Evolutionary conservation across 176 grass and related monocot genomes (phyloP), one percentile per base, ranked within the genome.

Genomic region (Ensete glaucum): DNA sequence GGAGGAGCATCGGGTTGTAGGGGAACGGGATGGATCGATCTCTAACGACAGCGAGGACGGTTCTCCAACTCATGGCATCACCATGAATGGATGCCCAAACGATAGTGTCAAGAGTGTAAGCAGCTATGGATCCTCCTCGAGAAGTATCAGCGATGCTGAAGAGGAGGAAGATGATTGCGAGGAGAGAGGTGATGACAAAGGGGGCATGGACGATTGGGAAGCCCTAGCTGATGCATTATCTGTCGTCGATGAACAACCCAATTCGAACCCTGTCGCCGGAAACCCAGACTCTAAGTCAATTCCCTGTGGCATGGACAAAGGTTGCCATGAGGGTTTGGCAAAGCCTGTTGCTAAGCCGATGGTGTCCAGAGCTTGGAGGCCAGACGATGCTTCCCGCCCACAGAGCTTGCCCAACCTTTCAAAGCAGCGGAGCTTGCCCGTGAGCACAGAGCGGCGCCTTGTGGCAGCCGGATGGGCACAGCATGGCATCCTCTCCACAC

Each of bases 181-280:
- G 22, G 86, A 89, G 52, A 71, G 73, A 19, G 90, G 66, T 13
- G 84, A 88, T 64, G 93, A 97, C 10, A 83, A 85, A 1, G 93
- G 78, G 43, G 90, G 88, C 13, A 74, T 93, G 74, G 95, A 99
- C 60, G 90, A 99, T 85, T 99, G 95, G 95, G 95, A 99, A 73
- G 85, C 91, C 6, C 86, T 91, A 13, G 95, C 95, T 0, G 95
- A 99, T 78, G 90, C 86, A 9, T 82, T 99, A 10, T 76, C 83
- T 13, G 72, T 64, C 0, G 82, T 73, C 54, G 48, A 83, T 58
- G 74, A 82, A 70, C 73, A 80, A 62, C 75, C 82, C 21, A 83
- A 52, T 80, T 53, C 55, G 24, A 73, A 19, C 75, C 63, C 64
- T 9, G 53, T 17, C 10, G 69, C 34, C 0, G 66, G 69, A 8